Evolutionary conservation across 352 stramenopile genomes (phyloP).

Genomic region (Globisporangium iwayamae): DNA sequence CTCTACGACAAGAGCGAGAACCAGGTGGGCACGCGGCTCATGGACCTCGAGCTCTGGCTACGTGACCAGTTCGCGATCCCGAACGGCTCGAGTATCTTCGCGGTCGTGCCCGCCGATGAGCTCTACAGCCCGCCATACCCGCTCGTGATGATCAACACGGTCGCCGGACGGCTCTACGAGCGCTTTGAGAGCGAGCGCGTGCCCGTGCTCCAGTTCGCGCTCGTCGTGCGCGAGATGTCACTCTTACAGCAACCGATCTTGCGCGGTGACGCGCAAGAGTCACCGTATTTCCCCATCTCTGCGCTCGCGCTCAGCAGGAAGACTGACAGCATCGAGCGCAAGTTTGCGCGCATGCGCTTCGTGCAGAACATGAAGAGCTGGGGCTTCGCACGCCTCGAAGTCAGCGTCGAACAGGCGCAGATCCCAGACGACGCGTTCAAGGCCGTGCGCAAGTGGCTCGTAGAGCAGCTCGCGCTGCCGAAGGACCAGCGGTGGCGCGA

Average conservation of each 20-base stretch:
- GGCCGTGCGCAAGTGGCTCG: slow-evolving; percentile 60
- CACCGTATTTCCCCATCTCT: slow-evolving; percentile 68
- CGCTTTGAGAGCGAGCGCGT: slow-evolving; percentile 34
- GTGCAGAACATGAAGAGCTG: slow-evolving; percentile 68
- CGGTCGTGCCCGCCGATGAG: slow-evolving; percentile 67
- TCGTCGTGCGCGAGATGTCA: slow-evolving; percentile 64
- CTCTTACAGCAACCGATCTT: slow-evolving; percentile 53
- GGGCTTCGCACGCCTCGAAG: slow-evolving; percentile 67
- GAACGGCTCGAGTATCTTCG: slow-evolving; percentile 61
- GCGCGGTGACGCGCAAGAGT: slow-evolving; percentile 40
- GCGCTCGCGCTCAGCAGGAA: slow-evolving; percentile 27
- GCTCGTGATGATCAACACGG: slow-evolving; percentile 79
- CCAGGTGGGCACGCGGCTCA: slow-evolving; percentile 43
- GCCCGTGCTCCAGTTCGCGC: slow-evolving; percentile 58
- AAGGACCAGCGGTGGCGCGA: slow-evolving; percentile 62
- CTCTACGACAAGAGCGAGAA: slow-evolving; percentile 45
- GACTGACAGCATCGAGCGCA: slow-evolving; percentile 41
- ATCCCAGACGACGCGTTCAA: slow-evolving; percentile 53
- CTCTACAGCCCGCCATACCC: slow-evolving; percentile 76
- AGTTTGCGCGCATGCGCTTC: slow-evolving; percentile 53
- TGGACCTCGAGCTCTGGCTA: slow-evolving; percentile 77
- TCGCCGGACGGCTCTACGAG: slow-evolving; percentile 41
- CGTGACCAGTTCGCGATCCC: slow-evolving; percentile 57
- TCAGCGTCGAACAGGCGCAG: slow-evolving; percentile 59
- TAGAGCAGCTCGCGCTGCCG: slow-evolving; percentile 42